These are phyloP conservation scores for Candida manassasensis DNA, from an alignment of 805 yeast genomes.

Conservation along the genomic window DNA sequence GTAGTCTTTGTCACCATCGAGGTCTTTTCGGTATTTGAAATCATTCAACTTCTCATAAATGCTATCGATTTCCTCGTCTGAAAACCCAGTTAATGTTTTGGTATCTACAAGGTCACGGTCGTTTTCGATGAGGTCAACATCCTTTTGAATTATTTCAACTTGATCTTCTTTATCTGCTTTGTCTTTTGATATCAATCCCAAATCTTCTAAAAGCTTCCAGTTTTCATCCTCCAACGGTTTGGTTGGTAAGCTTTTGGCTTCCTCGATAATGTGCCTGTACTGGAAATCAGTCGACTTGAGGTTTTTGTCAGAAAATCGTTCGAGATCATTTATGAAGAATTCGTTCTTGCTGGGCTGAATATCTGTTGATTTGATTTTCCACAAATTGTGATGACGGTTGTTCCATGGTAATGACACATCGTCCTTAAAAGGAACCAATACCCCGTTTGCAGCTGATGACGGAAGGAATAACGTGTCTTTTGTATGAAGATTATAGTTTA, in stretches of 20 bases:
- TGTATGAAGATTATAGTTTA: constrained; percentile 29
- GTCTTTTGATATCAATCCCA: constrained; percentile 1
- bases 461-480: constrained; percentile 17
- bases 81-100: constrained; percentile 4
- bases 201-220: constrained; percentile 4
- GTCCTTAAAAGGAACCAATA: constrained; percentile 24
- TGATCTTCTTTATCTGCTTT: background rate
- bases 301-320: constrained; percentile 7
- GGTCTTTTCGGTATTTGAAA: constrained; percentile 18
- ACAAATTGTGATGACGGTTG: constrained; percentile 17
- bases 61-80: constrained; percentile 13
- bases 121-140: no score
- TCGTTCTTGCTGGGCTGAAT: background rate
- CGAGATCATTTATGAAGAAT: constrained; percentile 1
- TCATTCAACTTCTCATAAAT: constrained; percentile 23
- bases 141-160: constrained; percentile 7
- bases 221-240: constrained; percentile 2
- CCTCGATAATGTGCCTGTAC: background rate
- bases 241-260: background rate
- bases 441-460: constrained; percentile 1
- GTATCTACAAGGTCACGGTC: constrained; percentile 5
- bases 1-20: constrained; percentile 17
- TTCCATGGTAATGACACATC: constrained; percentile 32
- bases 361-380: constrained; percentile 6
- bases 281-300: constrained; percentile 1